Base-by-base conservation (phyloP, 495 filamentous ascomycete species). In the Chaetomium fimeti region DNA sequence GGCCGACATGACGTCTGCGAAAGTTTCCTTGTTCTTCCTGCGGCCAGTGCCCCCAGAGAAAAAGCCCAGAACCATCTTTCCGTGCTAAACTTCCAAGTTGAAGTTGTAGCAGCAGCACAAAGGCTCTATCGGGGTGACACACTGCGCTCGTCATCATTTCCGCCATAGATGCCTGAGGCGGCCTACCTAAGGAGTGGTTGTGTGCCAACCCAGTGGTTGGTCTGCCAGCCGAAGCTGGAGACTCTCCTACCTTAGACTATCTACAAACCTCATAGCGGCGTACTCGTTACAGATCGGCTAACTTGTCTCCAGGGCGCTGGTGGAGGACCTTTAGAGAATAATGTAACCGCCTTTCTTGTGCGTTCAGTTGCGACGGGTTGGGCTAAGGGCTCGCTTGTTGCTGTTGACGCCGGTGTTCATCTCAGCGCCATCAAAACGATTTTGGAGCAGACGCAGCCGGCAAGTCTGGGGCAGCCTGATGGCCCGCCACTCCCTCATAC, bases 371-470 rank as follows among this genome's bases (percentile, higher is more conserved):
- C 87, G n/a, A 84, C 87, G 38, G 81, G 82, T 47, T 98, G 94
- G 94, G 71, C 82, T 25, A 88, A 85, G 68, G 87, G 88, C 36
- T 96, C 92, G 0, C 70, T 96, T 13, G 77, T 97, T 8, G 93
- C 92, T 32, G 89, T 98, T 49, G 94, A 98, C 79, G 94, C 91
- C 25, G 94, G 94, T 55, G 90, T 90, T 49, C 91, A 97, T 74
- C 83, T 98, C 42, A 83, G 90, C 20, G 88, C 92, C 32, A 94
- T 98, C 52, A 84, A 85, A 53, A 82, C 83, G 29, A 88, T 94
- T 29, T 77, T 98, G 18, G 84, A 79, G 45, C 60, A 72, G 13
- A 76, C 78, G 1, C 77, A 79, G 38, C 79, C 79, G 38, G 1
- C 61, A 82, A 69, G 73, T 71, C 61, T 85, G 79, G 72, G 82